Percentiles rank a stretch among this genome's conserved stretches.
Conservation (phyloP, 768 basidiomycete genomes). For the Serendipita sp. region DNA sequence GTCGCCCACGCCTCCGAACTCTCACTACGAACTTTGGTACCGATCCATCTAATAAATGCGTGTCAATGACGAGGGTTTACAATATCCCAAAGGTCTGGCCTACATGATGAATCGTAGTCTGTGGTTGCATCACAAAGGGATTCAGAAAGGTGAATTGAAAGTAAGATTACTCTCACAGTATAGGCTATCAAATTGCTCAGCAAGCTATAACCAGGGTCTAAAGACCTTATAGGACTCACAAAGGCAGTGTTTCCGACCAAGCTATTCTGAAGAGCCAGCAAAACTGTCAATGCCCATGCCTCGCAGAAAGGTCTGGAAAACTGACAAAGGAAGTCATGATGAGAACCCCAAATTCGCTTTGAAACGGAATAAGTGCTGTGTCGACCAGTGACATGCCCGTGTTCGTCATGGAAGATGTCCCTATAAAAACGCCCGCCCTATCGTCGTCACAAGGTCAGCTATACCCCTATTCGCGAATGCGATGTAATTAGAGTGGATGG, state of each 20-base stretch:
- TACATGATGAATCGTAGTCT: not conserved
- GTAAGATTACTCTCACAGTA: no score
- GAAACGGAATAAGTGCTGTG: constrained; percentile 83
- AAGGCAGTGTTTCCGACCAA: constrained; percentile 89
- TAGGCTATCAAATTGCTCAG: constrained; percentile 34
- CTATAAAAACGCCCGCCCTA: constrained; percentile 45
- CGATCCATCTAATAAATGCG: constrained; percentile 18
- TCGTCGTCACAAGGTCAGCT: not conserved
- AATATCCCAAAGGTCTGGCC: not conserved
- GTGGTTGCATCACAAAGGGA: no score
- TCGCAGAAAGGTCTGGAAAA: not conserved
- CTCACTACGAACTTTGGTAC: constrained; percentile 17
- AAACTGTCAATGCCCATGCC: constrained; percentile 44
- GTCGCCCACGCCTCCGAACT: constrained; percentile 21
- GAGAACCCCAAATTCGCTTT: constrained; percentile 33
- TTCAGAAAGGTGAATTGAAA: no score
- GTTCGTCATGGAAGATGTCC: constrained; percentile 77
- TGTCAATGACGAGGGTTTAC: not conserved
- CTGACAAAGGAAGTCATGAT: not conserved
- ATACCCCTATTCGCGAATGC: no score
- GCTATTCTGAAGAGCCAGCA: constrained; percentile 23
- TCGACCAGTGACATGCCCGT: constrained; percentile 80
- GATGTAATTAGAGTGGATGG: no score
- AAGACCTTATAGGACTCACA: constrained; percentile 36
- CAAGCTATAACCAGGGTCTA: not conserved